These are phyloP conservation scores for Rosa hybrid DNA, from an alignment of 331 rosid species.

Conservation along the genomic window DNA sequence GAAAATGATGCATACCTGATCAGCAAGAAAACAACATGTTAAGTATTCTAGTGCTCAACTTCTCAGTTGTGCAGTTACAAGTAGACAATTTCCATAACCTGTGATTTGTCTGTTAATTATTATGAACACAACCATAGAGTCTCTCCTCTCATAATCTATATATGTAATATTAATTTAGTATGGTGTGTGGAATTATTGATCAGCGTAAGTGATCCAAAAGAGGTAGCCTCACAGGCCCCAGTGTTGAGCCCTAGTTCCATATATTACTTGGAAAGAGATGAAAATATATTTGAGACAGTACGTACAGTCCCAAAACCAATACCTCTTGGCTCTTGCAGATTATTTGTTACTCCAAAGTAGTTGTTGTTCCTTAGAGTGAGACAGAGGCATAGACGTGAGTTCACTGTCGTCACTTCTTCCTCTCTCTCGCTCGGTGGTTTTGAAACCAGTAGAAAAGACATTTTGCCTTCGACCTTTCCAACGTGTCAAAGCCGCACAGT, in stretches of 20 bases:
- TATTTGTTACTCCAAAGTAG: no score
- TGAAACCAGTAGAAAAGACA: conserved; percentile 79
- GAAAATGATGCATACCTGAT: neutral
- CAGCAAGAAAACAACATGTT: conserved; percentile 42
- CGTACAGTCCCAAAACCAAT: neutral
- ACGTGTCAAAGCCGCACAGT: conserved; percentile 55
- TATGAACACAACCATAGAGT: no score
- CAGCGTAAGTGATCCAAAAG: no score
- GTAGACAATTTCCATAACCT: neutral
- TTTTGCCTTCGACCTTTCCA: conserved; percentile 80
- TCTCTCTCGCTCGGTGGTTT: conserved; percentile 71
- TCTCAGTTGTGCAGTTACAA: conserved; percentile 40
- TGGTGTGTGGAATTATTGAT: no score
- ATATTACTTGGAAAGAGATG: no score
- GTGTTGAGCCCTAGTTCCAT: no score
- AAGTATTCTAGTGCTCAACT: conserved; percentile 46
- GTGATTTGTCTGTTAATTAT: neutral
- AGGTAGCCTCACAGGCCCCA: no score
- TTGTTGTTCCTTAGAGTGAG: conserved; percentile 1
- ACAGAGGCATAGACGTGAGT: conserved; percentile 25
- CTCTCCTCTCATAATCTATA: no score
- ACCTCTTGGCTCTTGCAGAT: neutral
- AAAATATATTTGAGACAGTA: no score
- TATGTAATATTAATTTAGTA: no score
- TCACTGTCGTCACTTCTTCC: conserved; percentile 49